Base-by-base conservation (phyloP, 768 basidiomycete species). In the Leccinum fibrillosum region DNA sequence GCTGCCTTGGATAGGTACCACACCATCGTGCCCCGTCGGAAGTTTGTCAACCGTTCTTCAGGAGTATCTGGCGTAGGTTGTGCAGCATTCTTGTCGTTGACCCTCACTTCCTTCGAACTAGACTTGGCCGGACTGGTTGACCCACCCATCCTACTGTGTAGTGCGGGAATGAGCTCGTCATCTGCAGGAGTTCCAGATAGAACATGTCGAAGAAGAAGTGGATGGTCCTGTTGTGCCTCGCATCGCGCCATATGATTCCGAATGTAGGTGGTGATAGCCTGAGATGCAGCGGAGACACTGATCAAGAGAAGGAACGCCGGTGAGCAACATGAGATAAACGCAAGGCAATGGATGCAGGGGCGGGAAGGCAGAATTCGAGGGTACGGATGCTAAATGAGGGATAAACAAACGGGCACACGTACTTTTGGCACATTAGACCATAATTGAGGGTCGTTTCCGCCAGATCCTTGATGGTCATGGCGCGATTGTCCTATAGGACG, bases 401-500 rank as follows among this genome's bases (percentile, higher is more conserved):
- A 34, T 54, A 15, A 53, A 60, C 47, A 49, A 50, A 56, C 55
- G 39, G 60, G 52, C 52, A 54, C 59, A 80, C 81, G 61, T 62
- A 92, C 89, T 88, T 91, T 76, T 89, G 88, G 72, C 88, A 89
- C 57, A 82, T 76, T 19, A 90, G 77, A 52, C 89, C 89, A 65
- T 78, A 82, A 60, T 75, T 76, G 61, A 85, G 78, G 37, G 84
- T 80, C 75, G 85, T 82, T 64, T 90, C 87, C 32, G 90, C 85
- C 54, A 92, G 83, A 75, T 92, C 89, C 71, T 91, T 92, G 75
- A 91, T 87, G 44, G 89, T 91, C 85, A 90, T 88, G 49, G 89
- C 89, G 51, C 88, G 84, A 72, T 92, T 92, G 67, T 87, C 83
- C 88, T 90, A 56, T 21, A 44, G 11, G 39, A 59, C 26, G 37